Base-by-base conservation (phyloP, 352 stramenopile genomes). In the Pythium pyrilobum region DNA sequence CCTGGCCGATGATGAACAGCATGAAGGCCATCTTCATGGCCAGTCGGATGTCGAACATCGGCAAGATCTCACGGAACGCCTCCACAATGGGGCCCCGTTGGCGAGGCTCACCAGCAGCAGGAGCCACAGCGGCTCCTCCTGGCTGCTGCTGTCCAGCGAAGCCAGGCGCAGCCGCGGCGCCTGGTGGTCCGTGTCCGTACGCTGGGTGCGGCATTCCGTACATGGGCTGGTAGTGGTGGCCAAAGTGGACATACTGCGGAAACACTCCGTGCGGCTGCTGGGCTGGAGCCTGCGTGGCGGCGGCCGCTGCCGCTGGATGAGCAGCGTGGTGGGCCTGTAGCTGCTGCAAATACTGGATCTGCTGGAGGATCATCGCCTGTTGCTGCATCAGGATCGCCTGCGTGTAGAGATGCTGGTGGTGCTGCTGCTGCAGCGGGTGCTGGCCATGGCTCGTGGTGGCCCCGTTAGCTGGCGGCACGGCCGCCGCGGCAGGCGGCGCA, bases 1-100 rank as follows among this genome's bases (percentile, higher is more conserved):
- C 84, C 51, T 94, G 81, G 25, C 84, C 81, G 50, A 94, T 89
- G 53, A 94, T 89, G 58, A 92, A 91, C 28, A 94, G 69, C 84
- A 94, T 94, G 54, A 94, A 90, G 18, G 67, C 66, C 84, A 94
- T 94, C 59, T 94, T 94, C 42, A 94, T 62, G 20, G 80, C 79
- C 37, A 94, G 64, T 6, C 80, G 80, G 16, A 87, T 63, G 56
- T 94, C 84, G 32, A 91, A 56, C n/a, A 92, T 64, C 34, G 63
- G 65, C 11, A 78, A 42, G 10, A 89, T 67, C 44, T 90, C 77
- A 16, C 71, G 77, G 4, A 71, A 53, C 44, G 87, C 73, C 33
- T 82, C 64, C 10, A 73, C 66, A 7, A 85, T 46, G 3, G 71
- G 50, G 3, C 56, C 58, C 63, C 66, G 46, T 38, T 56, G 58